Evolutionary conservation across 208 protist species (phyloP).

Genomic region (Leishmania tropica): DNA sequence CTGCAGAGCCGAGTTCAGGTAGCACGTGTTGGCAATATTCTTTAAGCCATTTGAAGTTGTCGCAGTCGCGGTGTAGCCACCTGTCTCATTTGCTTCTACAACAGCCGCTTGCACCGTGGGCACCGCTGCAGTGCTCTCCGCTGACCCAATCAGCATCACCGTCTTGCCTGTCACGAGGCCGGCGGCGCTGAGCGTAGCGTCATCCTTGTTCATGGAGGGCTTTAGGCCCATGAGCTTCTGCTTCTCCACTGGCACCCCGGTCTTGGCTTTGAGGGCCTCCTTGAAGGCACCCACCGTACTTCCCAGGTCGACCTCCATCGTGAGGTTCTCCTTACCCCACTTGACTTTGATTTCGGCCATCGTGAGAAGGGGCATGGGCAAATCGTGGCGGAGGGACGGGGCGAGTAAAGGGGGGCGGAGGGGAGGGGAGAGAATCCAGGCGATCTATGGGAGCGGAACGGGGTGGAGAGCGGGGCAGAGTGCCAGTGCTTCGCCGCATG

Average conservation of each 20-base stretch:
- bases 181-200: slow-evolving; percentile 38
- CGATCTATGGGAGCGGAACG: not conserved
- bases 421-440: not conserved
- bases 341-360: slow-evolving; percentile 66
- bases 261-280: slow-evolving; percentile 47
- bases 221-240: slow-evolving; percentile 89
- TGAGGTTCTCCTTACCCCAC: slow-evolving; percentile 77
- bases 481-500: not conserved
- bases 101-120: slow-evolving; percentile 31
- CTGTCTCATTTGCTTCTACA: slow-evolving; percentile 14
- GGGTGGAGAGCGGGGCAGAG: not conserved
- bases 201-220: slow-evolving; percentile 23
- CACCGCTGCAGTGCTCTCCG: slow-evolving; percentile 35
- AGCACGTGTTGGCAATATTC: slow-evolving; percentile 92
- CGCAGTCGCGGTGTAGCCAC: slow-evolving; percentile 16
- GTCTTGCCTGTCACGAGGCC: slow-evolving; percentile 62
- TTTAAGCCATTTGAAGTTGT: slow-evolving; percentile 49
- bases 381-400: not conserved
- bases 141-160: slow-evolving; percentile 80
- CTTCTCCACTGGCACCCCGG: slow-evolving; percentile 73
- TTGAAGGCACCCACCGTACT: slow-evolving; percentile 52
- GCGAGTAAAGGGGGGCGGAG: not conserved
- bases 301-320: slow-evolving; percentile 54
- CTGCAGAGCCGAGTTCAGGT: slow-evolving; percentile 88
- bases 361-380: not conserved